Percentiles rank a stretch among this genome's conserved stretches.
phyloP scores from a whole-genome alignment of 495 filamentous ascomycete genomes.

The Achaetomiella virescens region DNA sequence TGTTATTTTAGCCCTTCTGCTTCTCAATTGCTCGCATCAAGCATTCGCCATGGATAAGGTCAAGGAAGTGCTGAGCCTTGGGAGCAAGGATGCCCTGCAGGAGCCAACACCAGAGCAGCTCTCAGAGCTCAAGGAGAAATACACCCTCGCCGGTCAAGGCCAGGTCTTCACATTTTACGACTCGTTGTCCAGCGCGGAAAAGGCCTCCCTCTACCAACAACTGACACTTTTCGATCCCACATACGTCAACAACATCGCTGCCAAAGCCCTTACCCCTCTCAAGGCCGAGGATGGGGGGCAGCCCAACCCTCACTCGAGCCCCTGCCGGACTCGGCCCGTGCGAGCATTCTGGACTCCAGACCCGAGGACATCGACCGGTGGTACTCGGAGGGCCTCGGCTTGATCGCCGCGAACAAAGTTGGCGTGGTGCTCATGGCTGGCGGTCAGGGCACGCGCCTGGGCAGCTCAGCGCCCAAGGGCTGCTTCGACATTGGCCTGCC shows the following conservation, averaged over 20 bases:
- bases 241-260: slow-evolving; percentile 75
- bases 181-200: slow-evolving; percentile 62
- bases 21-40: not conserved
- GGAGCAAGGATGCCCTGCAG: slow-evolving; percentile 38
- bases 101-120: slow-evolving; percentile 69
- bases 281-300: slow-evolving; percentile 41
- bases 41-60: slow-evolving; percentile 1
- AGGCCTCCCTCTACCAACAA: slow-evolving; percentile 74
- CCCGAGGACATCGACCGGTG: slow-evolving; percentile 72
- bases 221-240: slow-evolving; percentile 71
- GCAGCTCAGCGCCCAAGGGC: slow-evolving; percentile 92
- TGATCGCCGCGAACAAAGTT: slow-evolving; percentile 84
- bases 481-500: slow-evolving; percentile 93
- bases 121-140: slow-evolving; percentile 68
- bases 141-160: slow-evolving; percentile 70
- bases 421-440: slow-evolving; percentile 96
- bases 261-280: slow-evolving; percentile 74
- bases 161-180: slow-evolving; percentile 93
- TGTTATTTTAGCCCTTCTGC: no score
- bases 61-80: not conserved
- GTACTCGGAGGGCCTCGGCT: slow-evolving; percentile 76
- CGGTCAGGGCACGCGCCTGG: slow-evolving; percentile 90
- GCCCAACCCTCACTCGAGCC: slow-evolving; percentile 68
- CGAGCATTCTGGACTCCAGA: slow-evolving; percentile 88
- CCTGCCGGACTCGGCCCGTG: slow-evolving; percentile 78